phyloP scores from a whole-genome alignment of 371 early-diverging fungal genomes.

The Zychaea mexicana region DNA sequence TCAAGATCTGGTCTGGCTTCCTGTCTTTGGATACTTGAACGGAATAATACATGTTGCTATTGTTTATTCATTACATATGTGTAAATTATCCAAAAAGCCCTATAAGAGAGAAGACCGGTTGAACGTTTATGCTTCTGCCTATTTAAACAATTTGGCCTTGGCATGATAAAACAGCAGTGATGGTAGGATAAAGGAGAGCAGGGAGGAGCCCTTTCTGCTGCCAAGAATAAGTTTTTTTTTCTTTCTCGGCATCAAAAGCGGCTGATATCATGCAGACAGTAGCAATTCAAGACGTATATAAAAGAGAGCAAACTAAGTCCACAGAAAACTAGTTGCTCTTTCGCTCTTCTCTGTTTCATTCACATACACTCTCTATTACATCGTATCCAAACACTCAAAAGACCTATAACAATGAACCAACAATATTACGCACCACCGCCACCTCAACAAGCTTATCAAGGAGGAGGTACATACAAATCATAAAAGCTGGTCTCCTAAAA shows the following conservation, averaged over 20 bases:
- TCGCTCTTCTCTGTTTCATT: neutral
- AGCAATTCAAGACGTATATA: no score
- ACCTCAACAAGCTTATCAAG: slow-evolving; percentile 23
- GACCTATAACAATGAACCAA: slow-evolving; percentile 9
- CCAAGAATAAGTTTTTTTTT: neutral
- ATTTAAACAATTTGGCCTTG: no score
- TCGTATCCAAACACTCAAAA: no score
- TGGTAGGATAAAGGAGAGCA: no score
- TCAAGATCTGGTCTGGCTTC: no score
- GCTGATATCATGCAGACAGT: neutral
- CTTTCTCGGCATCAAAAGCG: neutral
- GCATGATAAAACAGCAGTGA: no score
- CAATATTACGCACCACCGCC: slow-evolving; percentile 18
- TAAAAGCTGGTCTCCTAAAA: neutral
- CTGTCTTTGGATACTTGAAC: no score
- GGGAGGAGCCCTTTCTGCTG: neutral
- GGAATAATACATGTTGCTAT: no score
- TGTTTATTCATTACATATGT: no score
- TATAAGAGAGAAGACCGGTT: no score
- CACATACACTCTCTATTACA: neutral
- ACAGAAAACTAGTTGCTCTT: neutral
- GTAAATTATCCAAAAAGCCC: no score
- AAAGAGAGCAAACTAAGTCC: neutral
- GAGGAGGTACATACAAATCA: neutral
- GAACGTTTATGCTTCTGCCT: no score